Percentiles rank a stretch among this genome's conserved stretches.
Evolutionary conservation across 345 rosid genomes (phyloP).

Genomic region (Limnanthes douglasii): DNA sequence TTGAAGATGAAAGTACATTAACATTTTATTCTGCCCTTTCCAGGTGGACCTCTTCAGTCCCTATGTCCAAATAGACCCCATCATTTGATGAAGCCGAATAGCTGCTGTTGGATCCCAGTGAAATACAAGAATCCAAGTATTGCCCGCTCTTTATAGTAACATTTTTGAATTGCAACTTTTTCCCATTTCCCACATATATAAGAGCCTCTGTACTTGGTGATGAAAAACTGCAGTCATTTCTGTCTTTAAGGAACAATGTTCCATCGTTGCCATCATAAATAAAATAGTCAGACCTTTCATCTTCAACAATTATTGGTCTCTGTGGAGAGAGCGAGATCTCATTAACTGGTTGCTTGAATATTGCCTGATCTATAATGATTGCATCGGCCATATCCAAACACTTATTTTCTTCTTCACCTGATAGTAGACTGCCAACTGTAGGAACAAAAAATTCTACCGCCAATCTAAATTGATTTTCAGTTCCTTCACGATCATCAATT

Average conservation of each 20-base stretch:
- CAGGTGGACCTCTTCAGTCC: constrained; percentile 19
- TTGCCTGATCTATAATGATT: constrained; percentile 43
- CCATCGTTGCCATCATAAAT: constrained; percentile 93
- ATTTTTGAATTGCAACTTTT: constrained; percentile 72
- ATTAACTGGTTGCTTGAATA: constrained; percentile 41
- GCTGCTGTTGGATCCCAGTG: constrained; percentile 65
- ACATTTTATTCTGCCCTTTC: constrained; percentile 22
- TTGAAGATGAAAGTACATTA: constrained; percentile 22
- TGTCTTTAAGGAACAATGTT: constrained; percentile 51
- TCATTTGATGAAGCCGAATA: constrained; percentile 61
- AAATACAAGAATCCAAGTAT: constrained; percentile 79
- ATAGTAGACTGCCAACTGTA: constrained; percentile 44
- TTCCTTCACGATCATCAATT: constrained; percentile 88
- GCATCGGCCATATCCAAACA: constrained; percentile 38
- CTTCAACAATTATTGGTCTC: constrained; percentile 76
- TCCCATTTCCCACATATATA: constrained; percentile 67
- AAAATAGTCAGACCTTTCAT: constrained; percentile 55
- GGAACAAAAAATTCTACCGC: constrained; percentile 93
- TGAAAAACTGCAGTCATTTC: constrained; percentile 41
- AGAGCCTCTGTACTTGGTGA: constrained; percentile 58
- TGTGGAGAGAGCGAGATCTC: constrained; percentile 62
- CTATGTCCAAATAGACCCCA: constrained; percentile 44
- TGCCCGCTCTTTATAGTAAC: constrained; percentile 76
- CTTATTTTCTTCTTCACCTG: constrained; percentile 56
- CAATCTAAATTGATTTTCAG: constrained; percentile 62